A percentile compares a stretch with the other conserved stretches of the same genome.
phyloP scores from a whole-genome alignment of 2,329 filamentous ascomycete species.

The Daldinia eschscholtzii region DNA sequence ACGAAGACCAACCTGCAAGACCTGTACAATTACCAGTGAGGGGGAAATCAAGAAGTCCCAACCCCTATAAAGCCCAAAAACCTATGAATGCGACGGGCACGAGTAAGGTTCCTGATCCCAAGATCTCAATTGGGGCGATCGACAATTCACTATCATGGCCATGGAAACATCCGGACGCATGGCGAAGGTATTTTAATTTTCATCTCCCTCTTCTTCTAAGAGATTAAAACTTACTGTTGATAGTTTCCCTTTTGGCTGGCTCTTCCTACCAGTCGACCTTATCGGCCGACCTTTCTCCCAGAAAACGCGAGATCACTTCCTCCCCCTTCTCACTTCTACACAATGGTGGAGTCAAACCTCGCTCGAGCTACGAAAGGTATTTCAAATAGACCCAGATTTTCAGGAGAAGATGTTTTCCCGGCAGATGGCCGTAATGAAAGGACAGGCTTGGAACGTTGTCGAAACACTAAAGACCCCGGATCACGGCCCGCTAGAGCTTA shows the following conservation, averaged over 20 bases:
- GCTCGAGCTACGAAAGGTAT: slow-evolving; percentile 84
- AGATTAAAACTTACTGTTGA: slow-evolving; percentile 45
- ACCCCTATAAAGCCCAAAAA: slow-evolving; percentile 81
- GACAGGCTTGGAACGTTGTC: slow-evolving; percentile 98
- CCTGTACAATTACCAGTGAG: slow-evolving; percentile 68
- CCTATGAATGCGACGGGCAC: slow-evolving; percentile 82
- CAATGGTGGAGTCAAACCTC: slow-evolving; percentile 98
- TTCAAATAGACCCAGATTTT: slow-evolving; percentile 93
- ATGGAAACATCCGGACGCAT: slow-evolving; percentile 98
- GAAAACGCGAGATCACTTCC: slow-evolving; percentile 91
- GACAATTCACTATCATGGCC: slow-evolving; percentile 99
- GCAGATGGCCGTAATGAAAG: slow-evolving; percentile 99
- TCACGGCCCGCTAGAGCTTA: slow-evolving; percentile 93
- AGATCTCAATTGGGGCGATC: slow-evolving; percentile 88
- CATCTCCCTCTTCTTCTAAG: background rate
- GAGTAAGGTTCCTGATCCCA: slow-evolving; percentile 63
- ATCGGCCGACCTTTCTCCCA: slow-evolving; percentile 97
- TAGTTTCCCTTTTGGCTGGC: slow-evolving; percentile 98
- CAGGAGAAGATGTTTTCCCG: slow-evolving; percentile 99
- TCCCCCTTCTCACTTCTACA: slow-evolving; percentile 94
- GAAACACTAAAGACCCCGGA: slow-evolving; percentile 94
- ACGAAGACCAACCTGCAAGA: slow-evolving; percentile 66
- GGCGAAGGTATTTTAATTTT: slow-evolving; percentile 64
- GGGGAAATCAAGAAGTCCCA: slow-evolving; percentile 56
- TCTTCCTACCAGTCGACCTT: slow-evolving; percentile 94